phyloP scores from a whole-genome alignment of 495 filamentous ascomycete species.

The Filosporella fistucella region DNA sequence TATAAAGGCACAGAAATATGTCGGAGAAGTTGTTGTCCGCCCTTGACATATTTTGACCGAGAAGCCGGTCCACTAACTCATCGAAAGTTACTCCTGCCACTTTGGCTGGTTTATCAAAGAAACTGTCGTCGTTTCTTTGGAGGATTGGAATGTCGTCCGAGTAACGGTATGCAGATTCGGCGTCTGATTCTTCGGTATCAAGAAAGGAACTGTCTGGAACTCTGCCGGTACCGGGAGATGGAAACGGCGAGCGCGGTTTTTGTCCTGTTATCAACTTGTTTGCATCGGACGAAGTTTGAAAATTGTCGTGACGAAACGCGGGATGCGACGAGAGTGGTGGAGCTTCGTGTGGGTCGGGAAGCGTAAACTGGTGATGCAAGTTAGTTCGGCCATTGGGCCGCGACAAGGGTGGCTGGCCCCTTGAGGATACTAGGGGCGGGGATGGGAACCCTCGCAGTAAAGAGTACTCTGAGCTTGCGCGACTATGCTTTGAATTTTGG shows the following conservation, averaged over 20 bases:
- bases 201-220: conserved; percentile 43
- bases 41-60: conserved; percentile 77
- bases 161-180: conserved; percentile 41
- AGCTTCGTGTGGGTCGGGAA: conserved; percentile 23
- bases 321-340: conserved; percentile 25
- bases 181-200: conserved; percentile 56
- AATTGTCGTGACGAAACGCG: conserved; percentile 20
- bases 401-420: conserved; percentile 6
- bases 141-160: conserved; percentile 59
- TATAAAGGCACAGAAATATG: conserved; percentile 90
- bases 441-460: conserved; percentile 20
- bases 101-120: conserved; percentile 42
- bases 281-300: conserved; percentile 15
- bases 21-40: conserved; percentile 78
- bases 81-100: conserved; percentile 71
- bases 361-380: conserved; percentile 20
- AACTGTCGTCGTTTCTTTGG: conserved; percentile 46
- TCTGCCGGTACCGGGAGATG: conserved; percentile 12
- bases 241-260: conserved; percentile 11
- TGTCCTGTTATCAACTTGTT: conserved; percentile 8
- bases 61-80: conserved; percentile 81
- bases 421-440: conserved; percentile 13
- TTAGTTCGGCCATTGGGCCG: conserved; percentile 23
- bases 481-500: conserved; percentile 45
- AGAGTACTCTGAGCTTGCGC: conserved; percentile 55